A percentile compares a stretch with the other conserved stretches of the same genome.
These are phyloP conservation scores for Colletotrichum sp. DNA, from an alignment of 2,329 filamentous ascomycete genomes.

Conservation along the genomic window DNA sequence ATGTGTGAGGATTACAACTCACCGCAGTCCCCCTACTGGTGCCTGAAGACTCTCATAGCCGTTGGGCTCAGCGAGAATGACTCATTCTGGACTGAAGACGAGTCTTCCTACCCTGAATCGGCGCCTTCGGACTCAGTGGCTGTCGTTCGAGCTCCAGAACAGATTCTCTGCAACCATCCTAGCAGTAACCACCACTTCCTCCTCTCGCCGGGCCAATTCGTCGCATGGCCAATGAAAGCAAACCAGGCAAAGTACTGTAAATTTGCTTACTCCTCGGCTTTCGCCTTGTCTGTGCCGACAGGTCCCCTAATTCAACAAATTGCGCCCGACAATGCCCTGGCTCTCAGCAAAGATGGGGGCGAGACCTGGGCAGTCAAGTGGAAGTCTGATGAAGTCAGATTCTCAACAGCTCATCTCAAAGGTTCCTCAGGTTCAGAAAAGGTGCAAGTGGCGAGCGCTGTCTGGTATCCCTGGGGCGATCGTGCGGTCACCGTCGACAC, in stretches of 20 bases:
- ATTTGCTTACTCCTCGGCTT: conserved; percentile 53
- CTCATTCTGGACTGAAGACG: conserved; percentile 49
- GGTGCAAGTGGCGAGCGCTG: neutral
- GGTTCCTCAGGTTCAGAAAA: neutral
- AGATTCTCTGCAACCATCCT: conserved; percentile 47
- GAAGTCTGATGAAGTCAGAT: conserved; percentile 26
- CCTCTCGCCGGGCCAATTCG: conserved; percentile 44
- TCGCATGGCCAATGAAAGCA: conserved; percentile 41
- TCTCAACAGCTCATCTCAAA: neutral
- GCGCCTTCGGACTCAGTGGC: neutral
- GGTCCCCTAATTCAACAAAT: conserved; percentile 38
- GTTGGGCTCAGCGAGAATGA: conserved; percentile 39
- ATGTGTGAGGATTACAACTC: conserved; percentile 64
- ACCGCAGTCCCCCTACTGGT: conserved; percentile 61
- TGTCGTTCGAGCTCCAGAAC: conserved; percentile 34
- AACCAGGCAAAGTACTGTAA: conserved; percentile 51
- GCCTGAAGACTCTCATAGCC: conserved; percentile 53
- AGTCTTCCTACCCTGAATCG: conserved; percentile 31
- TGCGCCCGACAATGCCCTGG: conserved; percentile 35
- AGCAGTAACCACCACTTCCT: conserved; percentile 45
- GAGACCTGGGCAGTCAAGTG: conserved; percentile 36
- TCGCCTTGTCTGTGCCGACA: conserved; percentile 48
- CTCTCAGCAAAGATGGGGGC: conserved; percentile 32
- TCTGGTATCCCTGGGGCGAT: conserved; percentile 33
- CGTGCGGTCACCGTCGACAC: conserved; percentile 29